Evolutionary conservation across 306 rosid genomes (phyloP).

Genomic region (Inga oerstediana): DNA sequence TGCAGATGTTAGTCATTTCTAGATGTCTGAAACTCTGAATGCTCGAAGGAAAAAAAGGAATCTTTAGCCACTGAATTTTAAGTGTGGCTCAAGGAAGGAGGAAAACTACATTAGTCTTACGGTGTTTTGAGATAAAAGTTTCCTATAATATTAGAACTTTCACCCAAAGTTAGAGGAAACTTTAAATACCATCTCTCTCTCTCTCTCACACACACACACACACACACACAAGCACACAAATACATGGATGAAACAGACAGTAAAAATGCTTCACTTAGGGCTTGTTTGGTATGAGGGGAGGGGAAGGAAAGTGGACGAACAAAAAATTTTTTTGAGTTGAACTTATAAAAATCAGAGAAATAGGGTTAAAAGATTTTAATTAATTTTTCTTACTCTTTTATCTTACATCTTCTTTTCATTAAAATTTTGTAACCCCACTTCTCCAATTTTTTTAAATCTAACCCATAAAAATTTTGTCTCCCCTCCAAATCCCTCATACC

Average conservation of each 20-base stretch:
- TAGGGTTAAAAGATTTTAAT: too few species aligned
- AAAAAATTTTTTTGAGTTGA: too few species aligned
- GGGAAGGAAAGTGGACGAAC: too few species aligned
- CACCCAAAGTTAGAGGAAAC: neutral
- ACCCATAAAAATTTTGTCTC: too few species aligned
- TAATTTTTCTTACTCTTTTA: too few species aligned
- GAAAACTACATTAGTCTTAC: neutral
- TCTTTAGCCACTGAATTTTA: neutral
- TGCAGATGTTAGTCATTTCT: neutral
- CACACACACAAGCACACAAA: neutral
- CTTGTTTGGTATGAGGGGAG: too few species aligned
- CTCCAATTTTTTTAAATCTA: too few species aligned
- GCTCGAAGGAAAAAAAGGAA: neutral
- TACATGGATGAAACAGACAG: constrained; percentile 6
- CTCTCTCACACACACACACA: neutral
- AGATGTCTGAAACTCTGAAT: constrained; percentile 1
- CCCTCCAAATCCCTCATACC: too few species aligned
- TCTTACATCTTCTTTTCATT: too few species aligned
- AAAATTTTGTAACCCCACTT: too few species aligned
- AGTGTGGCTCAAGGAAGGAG: constrained; percentile 5
- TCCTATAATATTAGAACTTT: neutral
- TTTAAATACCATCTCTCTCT: neutral
- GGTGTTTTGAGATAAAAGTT: neutral
- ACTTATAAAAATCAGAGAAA: too few species aligned
- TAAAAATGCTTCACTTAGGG: neutral